Evolutionary conservation across 2,329 filamentous ascomycete genomes (phyloP).

Genomic region (Xylaria sp.): DNA sequence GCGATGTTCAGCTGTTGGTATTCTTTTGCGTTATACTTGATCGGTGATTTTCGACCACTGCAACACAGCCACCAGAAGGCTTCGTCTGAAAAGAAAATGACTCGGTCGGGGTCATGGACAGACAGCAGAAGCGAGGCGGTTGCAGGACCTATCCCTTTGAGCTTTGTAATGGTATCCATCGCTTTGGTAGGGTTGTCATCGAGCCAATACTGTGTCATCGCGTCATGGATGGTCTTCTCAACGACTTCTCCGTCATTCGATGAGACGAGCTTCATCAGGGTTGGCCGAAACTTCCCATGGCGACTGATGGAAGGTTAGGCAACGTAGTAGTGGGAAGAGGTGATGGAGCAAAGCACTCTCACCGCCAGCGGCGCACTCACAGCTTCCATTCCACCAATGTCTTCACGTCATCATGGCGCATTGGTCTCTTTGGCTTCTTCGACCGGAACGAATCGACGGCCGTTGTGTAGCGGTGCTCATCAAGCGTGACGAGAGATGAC

Average conservation of each 20-base stretch:
- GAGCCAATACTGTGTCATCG: slow-evolving; percentile 53
- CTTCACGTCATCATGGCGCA: slow-evolving; percentile 64
- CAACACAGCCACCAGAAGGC: slow-evolving; percentile 74
- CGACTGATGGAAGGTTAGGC: slow-evolving; percentile 46
- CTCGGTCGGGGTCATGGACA: slow-evolving; percentile 61
- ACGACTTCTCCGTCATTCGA: slow-evolving; percentile 62
- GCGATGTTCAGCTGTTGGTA: slow-evolving; percentile 62
- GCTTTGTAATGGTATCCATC: slow-evolving; percentile 59
- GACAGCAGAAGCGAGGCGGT: slow-evolving; percentile 77
- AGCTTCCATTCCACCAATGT: slow-evolving; percentile 74
- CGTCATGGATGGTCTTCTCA: slow-evolving; percentile 55
- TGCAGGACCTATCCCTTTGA: slow-evolving; percentile 80
- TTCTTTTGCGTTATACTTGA: slow-evolving; percentile 75
- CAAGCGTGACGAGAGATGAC: slow-evolving; percentile 61
- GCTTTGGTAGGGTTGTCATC: slow-evolving; percentile 48
- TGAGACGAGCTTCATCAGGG: slow-evolving; percentile 63
- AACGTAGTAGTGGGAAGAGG: not conserved
- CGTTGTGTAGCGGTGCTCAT: slow-evolving; percentile 63
- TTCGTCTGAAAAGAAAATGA: slow-evolving; percentile 83
- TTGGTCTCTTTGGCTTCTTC: slow-evolving; percentile 42
- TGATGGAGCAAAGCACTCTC: not conserved
- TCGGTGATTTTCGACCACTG: slow-evolving; percentile 53
- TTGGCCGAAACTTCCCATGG: slow-evolving; percentile 68
- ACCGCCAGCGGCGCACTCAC: slow-evolving; percentile 49
- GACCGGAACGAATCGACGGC: slow-evolving; percentile 55